Conservation (phyloP, 805 yeast species). For the Pichia cephalocereana region DNA sequence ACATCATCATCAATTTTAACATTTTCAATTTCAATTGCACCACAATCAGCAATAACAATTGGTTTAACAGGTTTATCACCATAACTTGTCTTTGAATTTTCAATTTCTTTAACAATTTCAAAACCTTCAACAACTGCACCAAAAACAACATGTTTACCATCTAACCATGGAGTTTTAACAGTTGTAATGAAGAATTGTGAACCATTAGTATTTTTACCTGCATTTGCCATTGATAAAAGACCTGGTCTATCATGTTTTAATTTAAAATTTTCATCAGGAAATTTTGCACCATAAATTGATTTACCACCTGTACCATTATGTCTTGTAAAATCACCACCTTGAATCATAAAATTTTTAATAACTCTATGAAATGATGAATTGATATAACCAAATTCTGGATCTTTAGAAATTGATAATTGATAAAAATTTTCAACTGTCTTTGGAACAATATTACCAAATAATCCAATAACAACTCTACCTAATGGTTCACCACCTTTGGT, state of each 20-base stretch:
- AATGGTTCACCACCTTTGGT: constrained; percentile 66
- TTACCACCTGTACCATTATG: constrained; percentile 68
- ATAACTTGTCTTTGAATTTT: constrained; percentile 55
- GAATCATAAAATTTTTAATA: constrained; percentile 65
- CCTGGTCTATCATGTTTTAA: constrained; percentile 65
- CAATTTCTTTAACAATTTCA: constrained; percentile 72
- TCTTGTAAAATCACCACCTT: constrained; percentile 72
- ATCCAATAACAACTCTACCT: constrained; percentile 81
- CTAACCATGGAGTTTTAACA: constrained; percentile 83
- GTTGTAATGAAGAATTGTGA: constrained; percentile 95
- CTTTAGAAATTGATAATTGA: constrained; percentile 67
- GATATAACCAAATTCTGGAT: constrained; percentile 54
- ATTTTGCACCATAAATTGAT: constrained; percentile 60
- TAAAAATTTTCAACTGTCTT: constrained; percentile 86
- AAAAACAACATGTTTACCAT: constrained; percentile 91
- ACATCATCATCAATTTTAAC: neutral
- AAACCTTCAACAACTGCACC: constrained; percentile 88
- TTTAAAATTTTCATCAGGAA: constrained; percentile 59
- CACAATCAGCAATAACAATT: constrained; percentile 59
- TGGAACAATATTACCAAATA: constrained; percentile 80
- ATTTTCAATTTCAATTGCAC: constrained; percentile 40
- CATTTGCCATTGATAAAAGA: constrained; percentile 69
- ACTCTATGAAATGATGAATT: constrained; percentile 65
- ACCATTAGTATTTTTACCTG: constrained; percentile 77
- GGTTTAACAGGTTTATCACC: constrained; percentile 67